Base-by-base conservation (phyloP, 768 basidiomycete species). In the Vararia minispora region DNA sequence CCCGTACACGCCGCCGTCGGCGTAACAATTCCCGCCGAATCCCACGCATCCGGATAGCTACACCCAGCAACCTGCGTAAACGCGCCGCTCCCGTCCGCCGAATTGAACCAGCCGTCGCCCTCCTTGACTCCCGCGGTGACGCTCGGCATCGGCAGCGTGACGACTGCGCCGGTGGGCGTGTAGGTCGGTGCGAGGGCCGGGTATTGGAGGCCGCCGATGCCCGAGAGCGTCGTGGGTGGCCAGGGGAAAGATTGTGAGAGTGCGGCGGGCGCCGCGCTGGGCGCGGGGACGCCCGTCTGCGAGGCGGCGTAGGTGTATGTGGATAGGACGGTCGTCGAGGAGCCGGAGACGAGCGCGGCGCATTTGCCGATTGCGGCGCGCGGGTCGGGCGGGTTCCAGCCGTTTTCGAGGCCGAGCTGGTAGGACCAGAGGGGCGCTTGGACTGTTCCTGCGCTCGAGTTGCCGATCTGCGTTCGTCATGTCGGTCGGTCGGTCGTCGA, bases 361-460 rank as follows among this genome's bases (percentile, higher is more conserved):
- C 90, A 95, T 29, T 68, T 56, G 51, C 90, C 87, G n/a, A 64
- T 44, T 18, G 75, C 70, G 5, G 48, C 57, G 30, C 85, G 65
- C 13, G 86, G 86, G 64, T 90, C 81, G 1, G 56, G 53, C 6
- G 87, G 84, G 27, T 88, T 74, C 77, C 81, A 88, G 17, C 87
- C 88, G 37, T 82, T 65, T 42, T 71, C 61, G 33, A 89, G 72
- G 7, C 74, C 69, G 53, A 79, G 72, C 50, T 73, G 59, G 60
- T 83, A 84, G 14, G 75, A 76, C 82, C 82, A 85, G 46, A 76
- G 59, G 1, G 79, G 76, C 6, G 70, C 53, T 43, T 69, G 58
- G 5, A 74, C 65, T 4, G 49, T 63, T 33, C 68, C 69, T 20
- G 66, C 60, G 25, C 68, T 62, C 2, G 74, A 75, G 46, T 70